Base-by-base conservation (phyloP, 106 monocot species). In the Acorus gramineus region DNA sequence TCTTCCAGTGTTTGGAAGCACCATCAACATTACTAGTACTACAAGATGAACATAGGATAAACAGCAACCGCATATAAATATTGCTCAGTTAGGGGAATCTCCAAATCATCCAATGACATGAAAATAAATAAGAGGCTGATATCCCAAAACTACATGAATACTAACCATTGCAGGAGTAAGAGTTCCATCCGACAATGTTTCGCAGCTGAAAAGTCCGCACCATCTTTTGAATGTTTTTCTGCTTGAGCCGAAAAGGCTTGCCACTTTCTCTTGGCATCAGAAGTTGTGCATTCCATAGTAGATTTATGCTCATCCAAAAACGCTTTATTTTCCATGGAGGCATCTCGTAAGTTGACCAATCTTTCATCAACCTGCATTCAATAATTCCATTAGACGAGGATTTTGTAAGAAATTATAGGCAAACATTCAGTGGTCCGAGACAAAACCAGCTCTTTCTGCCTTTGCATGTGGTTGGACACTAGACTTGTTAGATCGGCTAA, bases 261-360 rank as follows among this genome's bases (percentile, higher is more conserved):
- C 91, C 96, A 91, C 69, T 91, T 98, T 60, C 91, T 81, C 74
- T 91, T 98, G 47, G 91, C 81, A 50, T 88, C 85, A 52, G 71
- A 61, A 12, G 79, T 79, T 3, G 75, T 68, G 49, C 62, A 46
- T 11, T 77, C 62, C 8, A 78, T 60, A 1, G 66, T 61, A 4
- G 72, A 79, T 49, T 71, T 69, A 50, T 88, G 73, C 54, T 69
- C 71, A 51, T 89, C 85, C 45, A 86, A 42, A 63, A 77, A 73
- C 48, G 44, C 67, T 60, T 99, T 92, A 44, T 69, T 76, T 57
- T 81, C 81, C 11, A 70, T 14, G 57, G 83, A 78, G 54, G 73
- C 69, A 8, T 78, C 81, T 60, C 52, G 75, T n/a, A 92, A 50
- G 44, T 66, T 70, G 45, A 9, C 51, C 49, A 89, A 69, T 63